phyloP scores from a whole-genome alignment of 2,329 filamentous ascomycete species.

The Fusarium pseudograminearum region DNA sequence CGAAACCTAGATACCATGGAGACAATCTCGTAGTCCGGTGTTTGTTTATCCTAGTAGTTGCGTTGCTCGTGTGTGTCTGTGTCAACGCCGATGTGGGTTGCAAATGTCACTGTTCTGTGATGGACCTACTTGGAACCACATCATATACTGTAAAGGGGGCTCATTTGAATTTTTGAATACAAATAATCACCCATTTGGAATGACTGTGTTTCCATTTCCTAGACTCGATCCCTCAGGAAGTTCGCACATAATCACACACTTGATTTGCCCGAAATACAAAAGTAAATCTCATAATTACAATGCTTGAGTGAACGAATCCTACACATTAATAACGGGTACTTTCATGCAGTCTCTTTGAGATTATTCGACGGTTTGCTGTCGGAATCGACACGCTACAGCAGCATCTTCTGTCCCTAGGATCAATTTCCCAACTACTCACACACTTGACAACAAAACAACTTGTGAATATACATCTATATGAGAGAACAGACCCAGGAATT shows the following conservation, averaged over 20 bases:
- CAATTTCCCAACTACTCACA: too few relatives aligned
- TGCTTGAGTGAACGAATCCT: accelerated
- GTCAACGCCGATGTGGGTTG: background rate
- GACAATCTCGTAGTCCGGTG: background rate
- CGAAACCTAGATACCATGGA: background rate
- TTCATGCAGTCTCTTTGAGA: background rate
- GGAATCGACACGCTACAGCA: background rate
- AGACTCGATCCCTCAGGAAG: background rate
- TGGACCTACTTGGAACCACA: accelerated
- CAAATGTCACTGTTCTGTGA: background rate
- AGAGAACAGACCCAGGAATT: background rate
- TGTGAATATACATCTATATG: background rate
- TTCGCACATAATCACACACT: background rate
- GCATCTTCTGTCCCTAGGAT: background rate
- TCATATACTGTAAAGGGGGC: accelerated
- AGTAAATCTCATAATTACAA: too few relatives aligned
- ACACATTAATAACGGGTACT: accelerated
- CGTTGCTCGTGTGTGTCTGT: too few relatives aligned
- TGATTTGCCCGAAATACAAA: too few relatives aligned
- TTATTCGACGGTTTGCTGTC: background rate
- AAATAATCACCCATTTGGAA: accelerated
- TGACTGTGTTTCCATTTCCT: background rate
- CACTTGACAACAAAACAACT: too few relatives aligned
- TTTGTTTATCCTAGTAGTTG: background rate
- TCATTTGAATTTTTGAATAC: slow-evolving; percentile 25